These are phyloP conservation scores for Phytophthora melonis DNA, from an alignment of 352 stramenopile species.

Conservation along the genomic window DNA sequence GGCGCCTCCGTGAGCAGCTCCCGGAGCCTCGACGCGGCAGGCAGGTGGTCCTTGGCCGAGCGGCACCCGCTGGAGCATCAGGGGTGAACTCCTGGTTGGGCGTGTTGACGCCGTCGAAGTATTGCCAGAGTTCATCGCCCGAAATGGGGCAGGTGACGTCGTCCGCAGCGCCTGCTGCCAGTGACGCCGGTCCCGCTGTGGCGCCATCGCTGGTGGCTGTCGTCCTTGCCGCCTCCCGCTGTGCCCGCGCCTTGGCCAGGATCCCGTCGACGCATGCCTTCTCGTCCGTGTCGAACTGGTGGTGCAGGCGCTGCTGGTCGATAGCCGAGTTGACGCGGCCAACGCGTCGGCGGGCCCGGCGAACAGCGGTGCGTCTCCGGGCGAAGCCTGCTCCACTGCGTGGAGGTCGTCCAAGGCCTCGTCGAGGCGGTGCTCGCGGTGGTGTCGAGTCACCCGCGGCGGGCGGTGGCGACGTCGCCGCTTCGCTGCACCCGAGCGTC, in stretches of 20 bases:
- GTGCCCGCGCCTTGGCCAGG: not conserved
- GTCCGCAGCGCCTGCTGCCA: too few species aligned
- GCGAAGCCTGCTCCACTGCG: not conserved
- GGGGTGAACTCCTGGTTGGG: too few species aligned
- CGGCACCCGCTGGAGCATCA: not conserved
- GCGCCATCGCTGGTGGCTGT: not conserved
- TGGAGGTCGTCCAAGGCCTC: constrained; percentile 17
- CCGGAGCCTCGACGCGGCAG: not conserved
- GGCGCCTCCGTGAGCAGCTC: not conserved
- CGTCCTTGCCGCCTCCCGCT: not conserved
- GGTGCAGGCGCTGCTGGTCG: not conserved
- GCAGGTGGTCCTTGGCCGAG: not conserved
- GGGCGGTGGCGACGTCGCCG: not conserved
- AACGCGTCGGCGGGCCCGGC: constrained; percentile 1
- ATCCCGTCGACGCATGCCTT: constrained; percentile 10
- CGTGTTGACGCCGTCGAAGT: too few species aligned
- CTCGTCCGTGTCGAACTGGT: constrained; percentile 4
- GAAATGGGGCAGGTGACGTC: too few species aligned
- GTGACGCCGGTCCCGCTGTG: not conserved
- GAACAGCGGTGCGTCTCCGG: too few species aligned
- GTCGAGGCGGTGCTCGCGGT: constrained; percentile 12
- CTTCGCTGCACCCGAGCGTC: not conserved
- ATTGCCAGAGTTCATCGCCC: not conserved
- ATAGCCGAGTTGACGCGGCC: not conserved
- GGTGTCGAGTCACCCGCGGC: constrained; percentile 10